Base-by-base conservation (phyloP, 2,329 filamentous ascomycete genomes). In the Septoria petroselini region DNA sequence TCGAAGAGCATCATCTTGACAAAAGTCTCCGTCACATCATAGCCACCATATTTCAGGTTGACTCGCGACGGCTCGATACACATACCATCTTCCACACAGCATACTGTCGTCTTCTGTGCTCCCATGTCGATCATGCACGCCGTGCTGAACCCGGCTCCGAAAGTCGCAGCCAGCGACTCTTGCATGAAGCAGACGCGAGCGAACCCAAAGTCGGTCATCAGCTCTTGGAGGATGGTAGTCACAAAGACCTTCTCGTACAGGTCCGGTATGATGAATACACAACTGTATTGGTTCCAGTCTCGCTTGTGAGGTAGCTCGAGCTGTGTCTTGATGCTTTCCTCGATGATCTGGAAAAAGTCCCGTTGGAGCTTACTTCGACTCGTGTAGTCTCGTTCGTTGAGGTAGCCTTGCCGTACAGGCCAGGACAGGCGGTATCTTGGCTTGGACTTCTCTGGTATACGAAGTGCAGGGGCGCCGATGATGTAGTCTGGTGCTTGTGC, bases 1-100 rank as follows among this genome's bases (percentile, higher is more conserved):
- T 96, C 91, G 70, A 86, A 90, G 2, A 98, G 81, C 86, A 97
- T 90, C 91, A 97, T 97, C 72, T 93, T 95, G 67, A 95, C 79
- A 63, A 98, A 96, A 0, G 88, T 87, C 62, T 95, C 89, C 0
- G 93, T 97, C 30, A 97, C 86, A 68, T 98, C 93, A 62, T 80
- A 84, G 1, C 93, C 93, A 42, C 93, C 93, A 62, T 86, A 95
- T 68, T 98, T 97, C 58, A 98, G 74, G 67, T 97, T 97, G 66
- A 98, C 82, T 12, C 93, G 83, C 12, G 93, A 98, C 65, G 96
- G 91, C 57, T 97, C 93, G 19, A 95, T 80, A 64, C 88, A 90
- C 71, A 98, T 86, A 1, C 93, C 93, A 68, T 98, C 93, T 63
- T 98, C 93, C 8, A 98, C 91, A 60, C 93, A 98, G 55, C 91